Evolutionary conservation across 257 asterid genomes (phyloP), one percentile per base, ranked within the genome.

Genomic region (Leptodermis oblonga): DNA sequence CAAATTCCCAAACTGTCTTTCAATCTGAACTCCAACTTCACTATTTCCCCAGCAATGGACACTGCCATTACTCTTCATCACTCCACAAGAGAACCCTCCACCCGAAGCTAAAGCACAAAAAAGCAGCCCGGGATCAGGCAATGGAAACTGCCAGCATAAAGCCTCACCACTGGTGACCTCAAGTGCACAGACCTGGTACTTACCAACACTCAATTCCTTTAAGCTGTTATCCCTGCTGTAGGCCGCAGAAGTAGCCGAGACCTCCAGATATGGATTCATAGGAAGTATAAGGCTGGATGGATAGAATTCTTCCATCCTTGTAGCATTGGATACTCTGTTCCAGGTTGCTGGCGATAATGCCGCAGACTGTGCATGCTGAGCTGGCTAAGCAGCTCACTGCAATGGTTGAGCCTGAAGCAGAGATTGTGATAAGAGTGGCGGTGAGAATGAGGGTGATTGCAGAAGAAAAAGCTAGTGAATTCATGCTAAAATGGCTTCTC

Each of bases 161-260:
- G 67, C 67, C 49, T 20, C 49, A 4, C 33, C 67, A n/a, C 11
- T 20, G 9, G 17, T 37, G 48, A n/a, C 14, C 33, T 36, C 31
- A 62, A 62, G 67, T 22, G 67, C 67, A 62, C 67, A 62, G 67
- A 62, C 67, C 49, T 62, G 48, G 22, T 62, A 62, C 9, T 36
- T 37, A 36, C 67, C 67, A 10, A 62, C 67, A 1, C 31, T 36
- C 15, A 62, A 62, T 26, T 26, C 20, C 67, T 62, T 37, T n/a
- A 62, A 20, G 22, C 20, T 48, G 67, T 11, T 22, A 4, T 62
- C 49, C 33, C 25, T 62, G n/a, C 67, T 62, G 26, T 37, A 62
- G 33, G n/a, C 67, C 49, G 7, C 67, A 62, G 67, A 62, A 62
- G 25, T 36, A n/a, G 33, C 67, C 67, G 22, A 62, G 20, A 36